Conservation (phyloP, 345 rosid genomes). For the Brassica carinata region DNA sequence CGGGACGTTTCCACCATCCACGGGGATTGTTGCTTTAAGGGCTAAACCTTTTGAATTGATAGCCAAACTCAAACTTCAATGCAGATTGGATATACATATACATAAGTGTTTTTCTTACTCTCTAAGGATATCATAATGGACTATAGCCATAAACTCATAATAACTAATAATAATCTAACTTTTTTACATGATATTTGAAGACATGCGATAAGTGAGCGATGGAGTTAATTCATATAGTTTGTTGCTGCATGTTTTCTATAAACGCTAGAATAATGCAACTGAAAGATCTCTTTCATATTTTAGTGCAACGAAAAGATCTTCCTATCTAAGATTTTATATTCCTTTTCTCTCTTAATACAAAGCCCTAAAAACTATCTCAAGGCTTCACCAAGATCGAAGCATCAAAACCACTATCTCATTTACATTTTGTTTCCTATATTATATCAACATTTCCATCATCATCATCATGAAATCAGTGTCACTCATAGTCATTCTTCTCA, state of each 20-base stretch:
- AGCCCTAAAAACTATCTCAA: not conserved
- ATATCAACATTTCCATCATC: not conserved
- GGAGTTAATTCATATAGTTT: not conserved
- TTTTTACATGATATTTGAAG: not conserved
- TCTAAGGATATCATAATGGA: not conserved
- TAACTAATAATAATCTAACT: not conserved
- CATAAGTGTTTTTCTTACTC: not conserved
- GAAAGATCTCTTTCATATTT: not conserved
- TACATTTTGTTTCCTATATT: not conserved
- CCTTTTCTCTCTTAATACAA: not conserved
- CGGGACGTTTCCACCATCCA: not conserved
- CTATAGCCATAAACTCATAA: not conserved
- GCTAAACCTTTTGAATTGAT: not conserved
- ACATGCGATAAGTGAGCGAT: not conserved
- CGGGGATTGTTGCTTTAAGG: not conserved
- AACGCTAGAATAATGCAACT: constrained; percentile 15
- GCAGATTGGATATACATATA: not conserved
- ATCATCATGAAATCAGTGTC: constrained; percentile 9
- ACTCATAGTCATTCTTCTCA: constrained; percentile 13
- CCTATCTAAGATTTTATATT: not conserved
- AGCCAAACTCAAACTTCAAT: not conserved
- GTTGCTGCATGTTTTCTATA: not conserved
- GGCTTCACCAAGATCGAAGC: constrained; percentile 1
- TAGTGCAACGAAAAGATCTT: not conserved
- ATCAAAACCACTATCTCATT: not conserved